These are phyloP conservation scores for Zarea fungicola DNA, from an alignment of 2,329 filamentous ascomycete genomes.

Conservation along the genomic window DNA sequence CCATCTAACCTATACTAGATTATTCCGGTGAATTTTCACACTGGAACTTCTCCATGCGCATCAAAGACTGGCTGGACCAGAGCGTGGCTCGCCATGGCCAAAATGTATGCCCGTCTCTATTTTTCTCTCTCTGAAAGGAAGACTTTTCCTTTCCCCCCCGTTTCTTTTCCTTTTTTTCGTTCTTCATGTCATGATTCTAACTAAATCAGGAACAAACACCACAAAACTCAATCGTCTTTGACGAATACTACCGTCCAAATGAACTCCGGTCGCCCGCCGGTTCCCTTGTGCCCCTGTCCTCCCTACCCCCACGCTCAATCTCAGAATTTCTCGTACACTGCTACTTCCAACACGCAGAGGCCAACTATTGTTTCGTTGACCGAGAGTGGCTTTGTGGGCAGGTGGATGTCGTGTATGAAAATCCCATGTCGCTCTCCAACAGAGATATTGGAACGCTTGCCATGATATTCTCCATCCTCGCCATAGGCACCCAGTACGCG, in stretches of 20 bases:
- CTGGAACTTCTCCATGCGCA: constrained; percentile 48
- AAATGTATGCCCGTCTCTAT: constrained; percentile 19
- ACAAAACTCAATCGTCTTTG: constrained; percentile 3
- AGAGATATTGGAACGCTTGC: constrained; percentile 38
- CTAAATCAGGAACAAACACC: constrained; percentile 25
- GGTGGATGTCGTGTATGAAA: constrained; percentile 37
- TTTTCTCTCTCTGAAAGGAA: no score
- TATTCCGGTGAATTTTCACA: constrained; percentile 49
- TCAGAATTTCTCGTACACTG: constrained; percentile 41
- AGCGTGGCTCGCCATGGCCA: constrained; percentile 25
- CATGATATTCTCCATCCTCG: constrained; percentile 42
- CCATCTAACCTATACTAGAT: constrained; percentile 26
- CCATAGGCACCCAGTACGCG: constrained; percentile 47
- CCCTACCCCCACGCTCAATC: constrained; percentile 41
- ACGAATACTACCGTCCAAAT: constrained; percentile 40
- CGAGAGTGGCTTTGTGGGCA: constrained; percentile 36
- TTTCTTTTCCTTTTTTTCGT: no score
- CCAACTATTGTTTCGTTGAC: constrained; percentile 45
- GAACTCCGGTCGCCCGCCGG: constrained; percentile 39
- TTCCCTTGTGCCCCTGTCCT: constrained; percentile 33
- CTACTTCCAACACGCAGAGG: constrained; percentile 44
- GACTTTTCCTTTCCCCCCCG: no score
- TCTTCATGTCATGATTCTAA: constrained; percentile 14
- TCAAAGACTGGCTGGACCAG: constrained; percentile 45
- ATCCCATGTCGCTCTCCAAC: constrained; percentile 31